These are phyloP conservation scores for Clitopilus passeckerianus DNA, from an alignment of 768 basidiomycete species.

Conservation along the genomic window DNA sequence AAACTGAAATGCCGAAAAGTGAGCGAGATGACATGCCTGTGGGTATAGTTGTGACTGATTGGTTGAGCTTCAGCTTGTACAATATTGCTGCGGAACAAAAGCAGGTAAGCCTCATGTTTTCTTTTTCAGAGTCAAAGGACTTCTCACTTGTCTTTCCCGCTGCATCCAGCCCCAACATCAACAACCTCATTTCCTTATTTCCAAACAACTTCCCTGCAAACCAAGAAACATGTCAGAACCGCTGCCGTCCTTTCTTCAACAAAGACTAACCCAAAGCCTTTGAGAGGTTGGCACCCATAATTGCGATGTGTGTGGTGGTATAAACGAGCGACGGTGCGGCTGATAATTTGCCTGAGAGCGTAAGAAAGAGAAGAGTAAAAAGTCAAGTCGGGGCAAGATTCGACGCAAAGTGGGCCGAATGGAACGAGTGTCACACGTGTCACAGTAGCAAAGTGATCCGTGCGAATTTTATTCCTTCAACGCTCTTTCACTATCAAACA, in stretches of 20 bases:
- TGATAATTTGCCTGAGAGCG: slow-evolving; percentile 17
- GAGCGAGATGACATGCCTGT: slow-evolving; percentile 54
- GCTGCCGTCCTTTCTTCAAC: slow-evolving; percentile 8
- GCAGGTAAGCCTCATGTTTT: slow-evolving; percentile 5
- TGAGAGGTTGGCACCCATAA: slow-evolving; percentile 85
- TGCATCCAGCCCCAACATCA: slow-evolving; percentile 97
- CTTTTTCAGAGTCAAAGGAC: background rate
- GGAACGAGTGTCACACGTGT: background rate
- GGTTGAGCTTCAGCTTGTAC: slow-evolving; percentile 98
- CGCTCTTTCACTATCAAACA: background rate
- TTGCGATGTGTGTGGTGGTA: slow-evolving; percentile 24
- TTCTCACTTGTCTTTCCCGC: slow-evolving; percentile 95
- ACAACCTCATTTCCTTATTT: slow-evolving; percentile 97
- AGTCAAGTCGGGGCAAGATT: background rate
- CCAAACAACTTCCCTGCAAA: slow-evolving; percentile 84
- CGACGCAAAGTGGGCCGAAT: background rate
- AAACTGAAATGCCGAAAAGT: background rate
- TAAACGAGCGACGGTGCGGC: slow-evolving; percentile 63
- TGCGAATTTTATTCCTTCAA: background rate
- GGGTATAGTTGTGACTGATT: slow-evolving; percentile 97
- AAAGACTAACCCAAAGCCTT: slow-evolving; percentile 65
- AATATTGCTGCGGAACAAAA: slow-evolving; percentile 69
- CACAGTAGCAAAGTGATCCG: background rate
- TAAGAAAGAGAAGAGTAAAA: slow-evolving; percentile 14
- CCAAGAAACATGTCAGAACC: slow-evolving; percentile 2